A percentile compares a stretch with the other conserved stretches of the same genome.
These are phyloP conservation scores for Aspergillus asperescens DNA, from an alignment of 495 filamentous ascomycete species.

Conservation along the genomic window DNA sequence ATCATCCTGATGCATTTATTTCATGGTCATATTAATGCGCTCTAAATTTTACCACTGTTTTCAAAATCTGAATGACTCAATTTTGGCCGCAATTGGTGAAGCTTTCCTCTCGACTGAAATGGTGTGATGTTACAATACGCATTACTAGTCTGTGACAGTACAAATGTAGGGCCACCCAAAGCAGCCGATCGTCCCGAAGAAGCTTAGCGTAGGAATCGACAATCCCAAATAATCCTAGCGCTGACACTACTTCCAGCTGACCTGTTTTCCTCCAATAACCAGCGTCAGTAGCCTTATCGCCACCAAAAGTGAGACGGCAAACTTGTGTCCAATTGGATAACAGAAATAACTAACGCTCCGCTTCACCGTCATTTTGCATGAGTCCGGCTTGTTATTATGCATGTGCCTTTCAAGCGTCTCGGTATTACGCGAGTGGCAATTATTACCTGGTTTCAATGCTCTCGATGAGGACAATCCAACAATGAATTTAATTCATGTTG, in stretches of 20 bases:
- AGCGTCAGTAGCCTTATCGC: conserved; percentile 1
- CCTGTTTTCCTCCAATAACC: conserved; percentile 10
- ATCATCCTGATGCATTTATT: neutral
- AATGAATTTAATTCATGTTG: neutral
- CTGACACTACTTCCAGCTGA: conserved; percentile 15
- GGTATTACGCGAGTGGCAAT: conserved; percentile 6
- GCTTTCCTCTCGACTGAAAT: neutral
- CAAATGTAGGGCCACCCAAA: conserved; percentile 2
- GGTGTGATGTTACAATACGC: neutral
- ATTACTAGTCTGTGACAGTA: conserved; percentile 10
- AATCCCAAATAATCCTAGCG: neutral
- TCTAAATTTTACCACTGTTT: no score
- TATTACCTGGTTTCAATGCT: neutral
- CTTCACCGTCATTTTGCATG: conserved; percentile 8
- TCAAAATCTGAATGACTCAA: neutral
- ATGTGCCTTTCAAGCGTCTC: neutral
- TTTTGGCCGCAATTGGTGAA: neutral
- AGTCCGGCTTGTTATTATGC: neutral
- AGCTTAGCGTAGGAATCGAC: neutral
- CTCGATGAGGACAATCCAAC: neutral
- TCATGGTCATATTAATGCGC: neutral
- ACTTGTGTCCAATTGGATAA: neutral
- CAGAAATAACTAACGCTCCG: conserved; percentile 7
- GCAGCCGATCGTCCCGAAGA: neutral
- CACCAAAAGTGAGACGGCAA: conserved; percentile 1